A percentile compares a stretch with the other conserved stretches of the same genome.
phyloP scores from a whole-genome alignment of 176 grass and related monocot genomes.

The Sorghum bicolor region Sorghum_bicolor_NCBIv3 NC_012870.2:72800001-72800500 shows the following conservation, averaged over 20 bases:
- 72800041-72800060: slow-evolving; percentile 91
- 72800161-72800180: slow-evolving; percentile 62
- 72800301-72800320: slow-evolving; percentile 46
- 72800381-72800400: slow-evolving; percentile 67
- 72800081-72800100: slow-evolving; percentile 37
- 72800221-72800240: slow-evolving; percentile 37
- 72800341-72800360: slow-evolving; percentile 52
- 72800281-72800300: slow-evolving; percentile 50
- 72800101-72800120: slow-evolving; percentile 43
- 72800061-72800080: slow-evolving; percentile 48
- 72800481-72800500: slow-evolving; percentile 71
- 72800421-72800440: slow-evolving; percentile 60
- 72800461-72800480: slow-evolving; percentile 65
- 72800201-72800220: slow-evolving; percentile 52
- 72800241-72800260: slow-evolving; percentile 83
- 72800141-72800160: slow-evolving; percentile 67
- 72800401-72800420: slow-evolving; percentile 41
- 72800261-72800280: slow-evolving; percentile 68
- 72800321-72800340: slow-evolving; percentile 46
- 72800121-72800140: slow-evolving; percentile 56
- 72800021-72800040: slow-evolving; percentile 70
- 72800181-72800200: slow-evolving; percentile 48
- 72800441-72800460: slow-evolving; percentile 56
- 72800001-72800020: slow-evolving; percentile 54
- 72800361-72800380: slow-evolving; percentile 71